phyloP scores from a whole-genome alignment of 2,329 filamentous ascomycete genomes.

The Xylaria sp. region DNA sequence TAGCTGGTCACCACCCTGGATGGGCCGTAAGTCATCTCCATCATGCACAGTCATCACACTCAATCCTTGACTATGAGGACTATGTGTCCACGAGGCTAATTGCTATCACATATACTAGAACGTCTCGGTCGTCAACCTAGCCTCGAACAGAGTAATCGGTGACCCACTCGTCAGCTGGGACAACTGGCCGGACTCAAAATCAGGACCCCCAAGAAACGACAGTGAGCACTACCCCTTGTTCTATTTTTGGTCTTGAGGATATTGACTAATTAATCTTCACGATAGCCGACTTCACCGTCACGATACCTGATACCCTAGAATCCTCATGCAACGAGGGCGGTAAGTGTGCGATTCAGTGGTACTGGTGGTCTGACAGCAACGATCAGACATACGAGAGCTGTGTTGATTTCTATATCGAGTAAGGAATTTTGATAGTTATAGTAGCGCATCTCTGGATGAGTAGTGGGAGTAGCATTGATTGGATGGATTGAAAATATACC shows the following conservation, averaged over 20 bases:
- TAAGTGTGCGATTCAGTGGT: conserved; percentile 61
- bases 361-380: conserved; percentile 61
- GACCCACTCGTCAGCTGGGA: conserved; percentile 53
- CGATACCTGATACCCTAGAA: conserved; percentile 55
- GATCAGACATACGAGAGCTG: conserved; percentile 69
- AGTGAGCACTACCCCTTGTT: conserved; percentile 49
- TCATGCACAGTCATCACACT: not conserved
- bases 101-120: conserved; percentile 41
- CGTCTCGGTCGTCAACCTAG: conserved; percentile 55
- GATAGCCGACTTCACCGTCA: conserved; percentile 53
- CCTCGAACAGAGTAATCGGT: conserved; percentile 55
- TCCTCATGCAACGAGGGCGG: conserved; percentile 56
- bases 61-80: not conserved
- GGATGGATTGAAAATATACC: no score
- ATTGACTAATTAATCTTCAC: not conserved
- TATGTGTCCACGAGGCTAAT: conserved; percentile 27
- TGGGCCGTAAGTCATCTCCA: conserved; percentile 33
- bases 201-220: conserved; percentile 34
- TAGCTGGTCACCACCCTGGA: conserved; percentile 46
- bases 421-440: not conserved
- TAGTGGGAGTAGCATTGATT: no score
- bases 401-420: conserved; percentile 56
- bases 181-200: conserved; percentile 33
- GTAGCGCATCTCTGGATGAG: no score
- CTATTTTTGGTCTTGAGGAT: no score